phyloP scores from a whole-genome alignment of 805 yeast species.

The Kodamaea nitidulidarum region DNA sequence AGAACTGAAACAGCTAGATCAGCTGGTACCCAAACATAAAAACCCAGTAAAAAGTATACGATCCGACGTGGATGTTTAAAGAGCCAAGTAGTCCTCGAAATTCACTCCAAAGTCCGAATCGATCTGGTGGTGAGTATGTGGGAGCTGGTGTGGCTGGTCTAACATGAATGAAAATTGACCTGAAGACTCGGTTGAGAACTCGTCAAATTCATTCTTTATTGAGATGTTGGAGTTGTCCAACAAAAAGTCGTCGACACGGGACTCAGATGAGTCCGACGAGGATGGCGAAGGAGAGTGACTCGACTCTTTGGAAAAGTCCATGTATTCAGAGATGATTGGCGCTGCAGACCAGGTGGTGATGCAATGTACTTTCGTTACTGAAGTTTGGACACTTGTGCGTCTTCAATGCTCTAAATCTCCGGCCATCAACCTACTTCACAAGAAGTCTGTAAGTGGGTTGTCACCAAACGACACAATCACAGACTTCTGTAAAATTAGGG shows the following conservation, averaged over 20 bases:
- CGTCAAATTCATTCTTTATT: slow-evolving; percentile 8
- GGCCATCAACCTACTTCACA: slow-evolving; percentile 3
- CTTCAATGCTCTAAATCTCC: slow-evolving; percentile 10
- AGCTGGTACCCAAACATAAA: slow-evolving; percentile 10
- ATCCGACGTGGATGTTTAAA: slow-evolving; percentile 16
- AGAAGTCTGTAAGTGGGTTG: neutral
- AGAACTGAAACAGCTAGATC: slow-evolving; percentile 7
- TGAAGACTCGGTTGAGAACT: slow-evolving; percentile 8
- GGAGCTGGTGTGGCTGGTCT: slow-evolving; percentile 9
- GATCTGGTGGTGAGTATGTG: slow-evolving; percentile 9
- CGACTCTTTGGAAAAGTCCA: slow-evolving; percentile 16
- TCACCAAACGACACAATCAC: slow-evolving; percentile 2
- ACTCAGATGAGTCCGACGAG: slow-evolving; percentile 5
- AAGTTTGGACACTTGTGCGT: slow-evolving; percentile 4
- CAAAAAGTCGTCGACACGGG: slow-evolving; percentile 13
- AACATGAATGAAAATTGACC: slow-evolving; percentile 10
- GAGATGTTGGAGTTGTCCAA: slow-evolving; percentile 8
- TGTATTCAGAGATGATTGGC: slow-evolving; percentile 33
- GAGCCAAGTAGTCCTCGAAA: slow-evolving; percentile 30
- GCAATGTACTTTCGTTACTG: neutral
- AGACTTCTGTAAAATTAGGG: slow-evolving; percentile 2
- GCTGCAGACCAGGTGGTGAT: slow-evolving; percentile 32
- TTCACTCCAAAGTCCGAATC: slow-evolving; percentile 19
- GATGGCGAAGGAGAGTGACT: slow-evolving; percentile 8
- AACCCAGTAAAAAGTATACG: slow-evolving; percentile 9